phyloP scores from a whole-genome alignment of 2,329 filamentous ascomycete species.

The Sclerotinia glacialis region DNA sequence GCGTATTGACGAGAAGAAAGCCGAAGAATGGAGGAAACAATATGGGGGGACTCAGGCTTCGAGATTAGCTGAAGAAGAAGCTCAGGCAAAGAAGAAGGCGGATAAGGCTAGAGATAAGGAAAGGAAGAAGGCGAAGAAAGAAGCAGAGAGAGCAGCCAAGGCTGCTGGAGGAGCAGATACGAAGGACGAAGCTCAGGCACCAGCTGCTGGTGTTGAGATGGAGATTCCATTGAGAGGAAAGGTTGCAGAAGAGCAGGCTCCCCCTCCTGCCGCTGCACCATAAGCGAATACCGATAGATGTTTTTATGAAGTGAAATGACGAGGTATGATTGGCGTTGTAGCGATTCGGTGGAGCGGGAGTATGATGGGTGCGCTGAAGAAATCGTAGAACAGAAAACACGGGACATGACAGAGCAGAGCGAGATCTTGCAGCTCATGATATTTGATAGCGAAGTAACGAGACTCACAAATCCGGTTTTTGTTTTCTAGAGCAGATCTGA shows the following conservation, averaged over 20 bases:
- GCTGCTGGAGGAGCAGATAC: conserved; percentile 35
- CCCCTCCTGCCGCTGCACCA: conserved; percentile 37
- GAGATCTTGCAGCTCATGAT: not conserved
- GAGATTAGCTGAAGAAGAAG: conserved; percentile 69
- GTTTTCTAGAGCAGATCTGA: not conserved
- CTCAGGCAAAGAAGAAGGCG: conserved; percentile 41
- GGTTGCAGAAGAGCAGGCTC: conserved; percentile 38
- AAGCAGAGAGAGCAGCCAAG: conserved; percentile 39
- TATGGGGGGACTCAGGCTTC: conserved; percentile 67
- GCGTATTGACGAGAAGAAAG: conserved; percentile 78
- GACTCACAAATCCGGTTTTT: not conserved
- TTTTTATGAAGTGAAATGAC: not conserved
- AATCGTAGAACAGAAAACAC: not conserved
- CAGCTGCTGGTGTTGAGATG: conserved; percentile 29
- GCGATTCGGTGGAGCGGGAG: conserved; percentile 9
- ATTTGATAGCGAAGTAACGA: conserved; percentile 9
- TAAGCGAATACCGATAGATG: conserved; percentile 21
- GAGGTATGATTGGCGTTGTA: conserved; percentile 30
- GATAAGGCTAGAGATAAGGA: conserved; percentile 45
- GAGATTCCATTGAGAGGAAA: conserved; percentile 35
- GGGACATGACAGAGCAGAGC: not conserved
- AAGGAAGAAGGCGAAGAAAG: conserved; percentile 46
- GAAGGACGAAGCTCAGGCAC: conserved; percentile 32
- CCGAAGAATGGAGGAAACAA: conserved; percentile 75
- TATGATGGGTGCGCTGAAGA: not conserved